phyloP scores from a whole-genome alignment of 169 alveolate genomes.

The Ichthyophthirius multifiliis region DNA sequence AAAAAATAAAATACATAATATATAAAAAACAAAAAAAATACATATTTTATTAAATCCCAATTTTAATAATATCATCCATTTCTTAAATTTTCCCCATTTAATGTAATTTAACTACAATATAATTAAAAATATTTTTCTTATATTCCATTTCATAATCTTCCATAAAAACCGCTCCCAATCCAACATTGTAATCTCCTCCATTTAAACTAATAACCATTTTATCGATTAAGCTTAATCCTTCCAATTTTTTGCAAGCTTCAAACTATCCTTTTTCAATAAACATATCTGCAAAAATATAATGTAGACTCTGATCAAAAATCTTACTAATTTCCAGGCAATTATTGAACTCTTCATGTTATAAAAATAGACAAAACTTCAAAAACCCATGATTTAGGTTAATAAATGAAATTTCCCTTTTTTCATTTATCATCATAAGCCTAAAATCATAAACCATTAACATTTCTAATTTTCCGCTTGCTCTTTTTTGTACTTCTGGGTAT shows the following conservation, averaged over 20 bases:
- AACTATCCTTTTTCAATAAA: not conserved
- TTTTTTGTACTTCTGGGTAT: constrained; percentile 12
- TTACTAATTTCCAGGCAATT: not conserved
- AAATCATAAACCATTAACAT: constrained; percentile 11
- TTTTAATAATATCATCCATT: not conserved
- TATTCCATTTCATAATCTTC: not conserved
- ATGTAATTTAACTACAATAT: not conserved
- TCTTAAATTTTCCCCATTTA: not conserved
- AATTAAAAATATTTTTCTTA: not conserved
- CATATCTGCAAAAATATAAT: not conserved
- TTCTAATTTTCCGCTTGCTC: not conserved
- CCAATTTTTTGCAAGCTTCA: not conserved
- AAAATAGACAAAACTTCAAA: constrained; percentile 7
- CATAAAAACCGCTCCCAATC: not conserved
- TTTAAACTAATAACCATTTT: not conserved
- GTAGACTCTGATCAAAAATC: not conserved
- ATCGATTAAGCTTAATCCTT: not conserved
- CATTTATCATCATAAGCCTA: not conserved
- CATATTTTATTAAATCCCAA: not conserved
- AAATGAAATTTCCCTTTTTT: not conserved
- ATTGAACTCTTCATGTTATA: not conserved
- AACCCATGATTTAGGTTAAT: not conserved
- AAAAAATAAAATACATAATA: not conserved
- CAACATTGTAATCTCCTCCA: not conserved
- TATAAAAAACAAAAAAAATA: not conserved